Base-by-base conservation (phyloP, 1,284 basidiomycete species). In the Peniophora sp. region DNA sequence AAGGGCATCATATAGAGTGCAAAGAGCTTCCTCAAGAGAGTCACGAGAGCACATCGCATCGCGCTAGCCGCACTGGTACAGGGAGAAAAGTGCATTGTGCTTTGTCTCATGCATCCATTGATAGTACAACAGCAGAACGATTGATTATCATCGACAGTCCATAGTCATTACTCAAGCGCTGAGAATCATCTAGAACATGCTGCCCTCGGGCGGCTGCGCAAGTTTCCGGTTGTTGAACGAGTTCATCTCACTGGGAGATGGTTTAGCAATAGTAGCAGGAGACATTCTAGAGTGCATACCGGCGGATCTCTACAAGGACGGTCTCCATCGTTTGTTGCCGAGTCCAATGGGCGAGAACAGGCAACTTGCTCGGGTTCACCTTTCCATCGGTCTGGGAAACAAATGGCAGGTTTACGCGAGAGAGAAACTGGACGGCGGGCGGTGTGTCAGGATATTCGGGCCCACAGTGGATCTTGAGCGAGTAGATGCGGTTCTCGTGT, bases 401-500 rank as follows among this genome's bases (percentile, higher is more conserved):
- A 63, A 95, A 97, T 1, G 97, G 96, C n/a, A 99, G 76, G 67
- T 97, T 97, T 61, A 99, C 92, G 55, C 84, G 81, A 48, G 91
- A 96, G 55, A 91, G 65, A 69, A 99, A 99, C 53, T 84, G 79
- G 49, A 96, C 78, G n/a, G 70, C 69, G 11, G 92, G 93, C 2
- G 84, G 88, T 17, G 57, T 56, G 59, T 95, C 90, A 6, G 97
- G 96, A 68, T 99, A 99, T 3, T 66, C 59, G 6, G 83, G 73
- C 35, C 85, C 90, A 65, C 96, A 98, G 62, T 77, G 74, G 65
- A 99, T 95, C 74, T 88, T 91, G 61, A 99, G 81, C 53, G 85
- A 91, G 79, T 98, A 99, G 71, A 99, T 99, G 50, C 96, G 83
- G 72, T 99, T 99, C 79, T 99, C 94, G 70, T 96, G 94, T 11